phyloP scores from a whole-genome alignment of 805 yeast genomes.

The Suhomyces sp. region DNA sequence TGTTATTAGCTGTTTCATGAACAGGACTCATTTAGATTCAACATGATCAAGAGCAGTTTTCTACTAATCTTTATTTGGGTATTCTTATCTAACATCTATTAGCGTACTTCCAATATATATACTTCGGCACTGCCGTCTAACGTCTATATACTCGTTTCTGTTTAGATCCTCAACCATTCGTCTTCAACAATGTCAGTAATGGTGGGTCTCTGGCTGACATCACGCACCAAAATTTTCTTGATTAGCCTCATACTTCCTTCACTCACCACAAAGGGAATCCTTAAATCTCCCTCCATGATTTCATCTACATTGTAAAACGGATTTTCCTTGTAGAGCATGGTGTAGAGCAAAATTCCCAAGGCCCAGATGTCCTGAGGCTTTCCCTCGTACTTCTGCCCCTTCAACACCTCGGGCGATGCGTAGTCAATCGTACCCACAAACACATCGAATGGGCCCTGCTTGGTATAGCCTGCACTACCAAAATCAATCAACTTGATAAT shows the following conservation, averaged over 20 bases:
- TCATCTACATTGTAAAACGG: slow-evolving; percentile 96
- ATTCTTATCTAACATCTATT: no score
- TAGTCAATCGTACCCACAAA: slow-evolving; percentile 97
- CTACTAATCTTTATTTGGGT: no score
- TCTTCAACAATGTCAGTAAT: slow-evolving; percentile 68
- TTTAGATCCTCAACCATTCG: slow-evolving; percentile 50
- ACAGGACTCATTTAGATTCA: no score
- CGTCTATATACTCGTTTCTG: not conserved
- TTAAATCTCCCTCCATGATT: slow-evolving; percentile 84
- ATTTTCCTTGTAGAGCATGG: slow-evolving; percentile 87
- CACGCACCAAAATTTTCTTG: slow-evolving; percentile 62
- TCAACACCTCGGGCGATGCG: slow-evolving; percentile 94
- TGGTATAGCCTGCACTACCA: slow-evolving; percentile 89
- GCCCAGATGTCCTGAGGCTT: slow-evolving; percentile 98
- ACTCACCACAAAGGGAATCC: slow-evolving; percentile 66
- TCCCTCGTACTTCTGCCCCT: slow-evolving; percentile 87
- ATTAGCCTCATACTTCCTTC: slow-evolving; percentile 62
- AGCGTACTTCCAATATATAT: no score
- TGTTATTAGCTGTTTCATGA: no score
- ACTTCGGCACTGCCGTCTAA: not conserved
- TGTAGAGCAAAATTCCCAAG: slow-evolving; percentile 83
- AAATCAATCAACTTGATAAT: slow-evolving; percentile 85
- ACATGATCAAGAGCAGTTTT: no score
- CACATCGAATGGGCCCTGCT: slow-evolving; percentile 93
- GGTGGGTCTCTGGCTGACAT: slow-evolving; percentile 64